Evolutionary conservation across 1,139 yeast species (phyloP), one percentile per base, ranked within the genome.

Genomic region (Pichia sp.): DNA sequence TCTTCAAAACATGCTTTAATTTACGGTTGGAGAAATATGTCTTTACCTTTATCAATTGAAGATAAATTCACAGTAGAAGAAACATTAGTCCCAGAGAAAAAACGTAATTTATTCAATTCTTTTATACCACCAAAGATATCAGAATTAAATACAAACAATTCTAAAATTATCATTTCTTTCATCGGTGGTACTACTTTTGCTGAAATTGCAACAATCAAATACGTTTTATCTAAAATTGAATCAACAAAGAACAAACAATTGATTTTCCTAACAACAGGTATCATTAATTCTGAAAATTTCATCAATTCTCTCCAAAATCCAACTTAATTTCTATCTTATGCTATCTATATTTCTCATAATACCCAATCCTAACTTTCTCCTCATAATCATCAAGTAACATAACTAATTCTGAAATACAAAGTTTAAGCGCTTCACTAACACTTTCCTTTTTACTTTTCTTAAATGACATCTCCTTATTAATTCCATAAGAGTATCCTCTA

Each of bases 151-250:
- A 50, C 47, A 62, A 28, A 38, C 14, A 63, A 58, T 25, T 67
- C 68, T 55, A 74, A 73, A 39, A 69, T 81, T 28, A 63, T 83
- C 24, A 62, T 75, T 4, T 68, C 68, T 24, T 54, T 74, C 42
- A 58, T 85, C 32, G 95, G 95, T 8, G 95, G 95, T 0, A 65
- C 84, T n/a, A 83, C 95, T 0, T 72, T 82, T 55, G 73, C 86
- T 12, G 95, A 85, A 57, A 64, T 84, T 11, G 71, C 85, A 11
- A 78, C 86, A 17, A 66, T 84, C 42, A 67, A 79, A 52, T 70
- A 69, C 43, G 62, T 82, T 24, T 74, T 80, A 40, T 62, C 63
- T 41, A 56, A 69, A 32, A 61, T 62, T 40, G 50, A 53, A 23
- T 47, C 53, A 21, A 67, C 68, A 2, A 55, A 61, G 35, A 54